Evolutionary conservation across 179 eudicot species (phyloP), one percentile per base, ranked within the genome.

Genomic region (Carnegiea gigantea): DNA sequence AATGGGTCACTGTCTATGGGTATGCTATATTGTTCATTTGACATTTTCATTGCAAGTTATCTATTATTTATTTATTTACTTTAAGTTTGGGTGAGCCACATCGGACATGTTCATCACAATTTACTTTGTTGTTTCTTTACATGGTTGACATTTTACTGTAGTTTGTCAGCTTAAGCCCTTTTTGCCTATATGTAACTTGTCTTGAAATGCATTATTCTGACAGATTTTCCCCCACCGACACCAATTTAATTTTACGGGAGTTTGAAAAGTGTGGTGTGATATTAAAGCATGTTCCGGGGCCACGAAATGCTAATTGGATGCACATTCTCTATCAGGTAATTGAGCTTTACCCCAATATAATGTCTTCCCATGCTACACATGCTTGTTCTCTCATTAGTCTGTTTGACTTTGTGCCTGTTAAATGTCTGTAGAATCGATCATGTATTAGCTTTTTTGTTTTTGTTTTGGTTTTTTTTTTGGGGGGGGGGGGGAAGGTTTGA

Each of bases 1-100:
- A 97, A 84, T 97, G 99, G 99, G 93, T 97, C 78, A 95, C 98
- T 68, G 98, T 95, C 75, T 97, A 93, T 70, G 99, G 99, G 99
- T 95, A 93, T 71, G 78, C 70, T 84, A 51, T 28, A 38, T 53
- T 13, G 15, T 70, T 57, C 70, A 44, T 68, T 23, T 64, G 30
- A 62, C 10, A 62, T 62, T 62, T 62, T 7, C 57, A 51, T 60
- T 60, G 6, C 65, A 18, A 60, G 65, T 14, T 60, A 10, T 60
- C 65, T 60, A 60, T 60, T 62, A 11, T 62, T 23, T 24, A 9
- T 23, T n/a, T 23, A 54, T 54, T 54, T 62, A 17, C 14, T 57
- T 57, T 1, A n/a, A 62, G 68, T 62, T 62, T 62, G 68, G 30
- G 13, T n/a, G 26, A 62, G 68, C 62, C 30, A 73, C 62, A 57